Percentiles rank a stretch among this genome's conserved stretches.
Evolutionary conservation across 2,329 filamentous ascomycete genomes (phyloP).

Genomic region (Fusarium temperatum): DNA sequence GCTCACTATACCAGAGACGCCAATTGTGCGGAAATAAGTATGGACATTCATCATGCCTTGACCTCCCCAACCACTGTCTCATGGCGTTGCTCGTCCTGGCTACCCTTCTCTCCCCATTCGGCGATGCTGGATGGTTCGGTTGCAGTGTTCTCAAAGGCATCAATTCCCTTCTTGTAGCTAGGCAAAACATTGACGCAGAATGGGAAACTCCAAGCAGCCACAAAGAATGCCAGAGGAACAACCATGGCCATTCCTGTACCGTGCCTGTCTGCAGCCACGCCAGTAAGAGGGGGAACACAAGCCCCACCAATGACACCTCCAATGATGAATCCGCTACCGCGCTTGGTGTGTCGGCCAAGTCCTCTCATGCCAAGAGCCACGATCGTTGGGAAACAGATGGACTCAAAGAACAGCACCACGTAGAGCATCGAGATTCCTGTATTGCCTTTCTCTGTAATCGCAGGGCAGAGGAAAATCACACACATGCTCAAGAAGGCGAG

Average conservation of each 20-base stretch:
- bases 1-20: accelerated
- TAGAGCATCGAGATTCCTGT: slow-evolving; percentile 70
- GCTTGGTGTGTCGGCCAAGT: slow-evolving; percentile 79
- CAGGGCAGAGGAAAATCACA: slow-evolving; percentile 67
- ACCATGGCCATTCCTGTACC: slow-evolving; percentile 71
- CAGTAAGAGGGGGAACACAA: slow-evolving; percentile 76
- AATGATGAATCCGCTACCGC: slow-evolving; percentile 75
- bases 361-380: slow-evolving; percentile 80
- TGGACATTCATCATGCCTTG: not conserved
- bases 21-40: not conserved
- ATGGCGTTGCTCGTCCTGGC: not conserved
- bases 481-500: slow-evolving; percentile 69
- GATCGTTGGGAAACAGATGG: slow-evolving; percentile 83
- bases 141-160: slow-evolving; percentile 53
- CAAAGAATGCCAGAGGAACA: slow-evolving; percentile 70
- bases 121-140: not conserved
- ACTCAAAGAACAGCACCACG: slow-evolving; percentile 80
- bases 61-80: not conserved
- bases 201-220: slow-evolving; percentile 65
- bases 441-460: slow-evolving; percentile 57
- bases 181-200: slow-evolving; percentile 73
- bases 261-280: slow-evolving; percentile 70
- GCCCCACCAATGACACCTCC: slow-evolving; percentile 78
- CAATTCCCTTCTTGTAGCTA: slow-evolving; percentile 68
- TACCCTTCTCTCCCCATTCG: not conserved